Conservation (phyloP, 345 rosid species). For the Lumnitzera littorea region DNA sequence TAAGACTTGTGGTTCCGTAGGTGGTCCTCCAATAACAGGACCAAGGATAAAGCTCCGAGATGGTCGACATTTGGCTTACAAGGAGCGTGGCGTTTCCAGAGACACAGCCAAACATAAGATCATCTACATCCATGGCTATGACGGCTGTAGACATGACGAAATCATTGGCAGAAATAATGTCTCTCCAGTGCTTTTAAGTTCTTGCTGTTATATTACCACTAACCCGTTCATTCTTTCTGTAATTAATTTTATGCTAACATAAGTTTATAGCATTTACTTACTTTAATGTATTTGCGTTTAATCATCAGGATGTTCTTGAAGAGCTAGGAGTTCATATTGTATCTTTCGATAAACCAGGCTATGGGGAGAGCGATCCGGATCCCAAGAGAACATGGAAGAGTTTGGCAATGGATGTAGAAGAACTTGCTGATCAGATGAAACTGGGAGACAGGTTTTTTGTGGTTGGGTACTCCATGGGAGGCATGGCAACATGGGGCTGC, state of each 20-base stretch:
- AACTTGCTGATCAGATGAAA: constrained; percentile 59
- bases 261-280: no score
- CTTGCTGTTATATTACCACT: neutral
- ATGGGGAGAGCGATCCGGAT: constrained; percentile 68
- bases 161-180: neutral
- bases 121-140: constrained; percentile 40
- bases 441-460: constrained; percentile 50
- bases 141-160: constrained; percentile 24
- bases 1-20: constrained; percentile 32
- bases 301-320: constrained; percentile 36
- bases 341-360: constrained; percentile 65
- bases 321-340: constrained; percentile 47
- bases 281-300: no score
- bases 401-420: constrained; percentile 54
- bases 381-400: constrained; percentile 43
- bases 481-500: constrained; percentile 42
- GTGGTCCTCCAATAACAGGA: constrained; percentile 27
- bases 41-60: constrained; percentile 49
- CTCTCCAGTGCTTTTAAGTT: no score
- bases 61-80: constrained; percentile 54
- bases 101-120: constrained; percentile 34
- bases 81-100: constrained; percentile 33
- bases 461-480: constrained; percentile 56
- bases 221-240: neutral
- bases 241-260: no score